A percentile compares a stretch with the other conserved stretches of the same genome.
phyloP scores from a whole-genome alignment of 1,284 basidiomycete species.

The Ceratorhiza oryzae-sativae region DNA sequence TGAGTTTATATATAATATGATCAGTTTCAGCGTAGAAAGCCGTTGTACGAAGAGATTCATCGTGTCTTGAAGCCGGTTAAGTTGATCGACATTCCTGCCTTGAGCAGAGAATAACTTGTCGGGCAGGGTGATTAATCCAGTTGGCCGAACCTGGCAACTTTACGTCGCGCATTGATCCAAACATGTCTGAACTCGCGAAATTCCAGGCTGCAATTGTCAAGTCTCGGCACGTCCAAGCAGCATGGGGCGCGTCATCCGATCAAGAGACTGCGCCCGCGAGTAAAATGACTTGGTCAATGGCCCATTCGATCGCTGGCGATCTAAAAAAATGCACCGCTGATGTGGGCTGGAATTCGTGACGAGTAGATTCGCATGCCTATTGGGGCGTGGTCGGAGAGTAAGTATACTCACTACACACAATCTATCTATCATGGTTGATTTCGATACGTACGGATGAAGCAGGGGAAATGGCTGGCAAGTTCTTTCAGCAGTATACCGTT shows the following conservation, averaged over 20 bases:
- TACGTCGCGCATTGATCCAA: not conserved
- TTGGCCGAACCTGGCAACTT: constrained; percentile 9
- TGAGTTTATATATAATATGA: not conserved
- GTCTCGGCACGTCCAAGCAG: not conserved
- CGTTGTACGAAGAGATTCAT: constrained; percentile 19
- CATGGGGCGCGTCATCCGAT: not conserved
- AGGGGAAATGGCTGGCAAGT: constrained; percentile 9
- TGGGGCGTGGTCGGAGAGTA: constrained; percentile 20
- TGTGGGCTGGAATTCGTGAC: constrained; percentile 21
- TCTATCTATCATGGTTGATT: not conserved
- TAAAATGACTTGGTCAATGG: constrained; percentile 2
- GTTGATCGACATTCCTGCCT: not conserved
- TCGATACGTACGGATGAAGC: not conserved
- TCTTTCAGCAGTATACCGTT: not conserved
- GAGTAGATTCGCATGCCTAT: constrained; percentile 5
- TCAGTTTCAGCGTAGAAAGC: constrained; percentile 8
- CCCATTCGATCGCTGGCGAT: not conserved
- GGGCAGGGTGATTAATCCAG: not conserved
- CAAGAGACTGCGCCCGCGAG: not conserved
- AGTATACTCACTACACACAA: not conserved
- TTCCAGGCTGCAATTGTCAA: not conserved
- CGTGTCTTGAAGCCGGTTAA: constrained; percentile 13
- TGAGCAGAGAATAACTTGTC: not conserved
- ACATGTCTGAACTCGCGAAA: not conserved
- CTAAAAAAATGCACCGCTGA: not conserved